Base-by-base conservation (phyloP, 192 early-diverging fungal genomes). In the Backusella macrospora region DNA sequence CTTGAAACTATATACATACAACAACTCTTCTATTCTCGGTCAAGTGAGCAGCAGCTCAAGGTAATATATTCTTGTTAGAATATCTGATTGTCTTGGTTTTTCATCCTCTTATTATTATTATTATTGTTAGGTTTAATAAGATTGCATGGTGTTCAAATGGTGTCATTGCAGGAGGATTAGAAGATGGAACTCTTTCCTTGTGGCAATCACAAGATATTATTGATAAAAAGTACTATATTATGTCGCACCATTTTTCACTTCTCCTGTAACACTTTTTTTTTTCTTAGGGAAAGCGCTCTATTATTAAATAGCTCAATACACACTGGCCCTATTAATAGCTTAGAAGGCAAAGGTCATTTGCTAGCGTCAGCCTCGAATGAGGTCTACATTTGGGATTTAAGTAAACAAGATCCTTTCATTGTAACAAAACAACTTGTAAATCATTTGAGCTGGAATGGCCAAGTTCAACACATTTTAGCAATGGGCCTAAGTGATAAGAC, bases 361-460 rank as follows among this genome's bases (percentile, higher is more conserved):
- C 82, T 99, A 68, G 96, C 95, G 3, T 92, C 94, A 42, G 96
- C 95, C 12, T 92, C n/a, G 1, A 43, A 94, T 55, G 95, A 99
- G 87, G 85, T 96, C 46, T 92, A 92, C 68, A 92, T 99, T 74
- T 99, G 98, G 98, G 98, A 99, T 84, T 82, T 98, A 68, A 89
- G 88, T 62, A 93, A 91, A 72, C 92, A 93, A 43, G 85, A 88
- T 68, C 95, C 92, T 95, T 18, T 70, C 88, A 18, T 86, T 91
- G 43, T 97, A 96, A 6, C 83, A 89, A 80, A 87, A 90, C 43
- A 80, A 96, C 10, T 95, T 97, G 37, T 94, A 92, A 62, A 88
- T 98, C 37, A 98, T 94, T 0, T 83, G 87, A 13, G 80, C 98
- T 55, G 96, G 96, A 99, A 99, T 83, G 86, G 89, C 68, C 90